phyloP scores from a whole-genome alignment of 805 yeast species.

The Candida insectalens region DNA sequence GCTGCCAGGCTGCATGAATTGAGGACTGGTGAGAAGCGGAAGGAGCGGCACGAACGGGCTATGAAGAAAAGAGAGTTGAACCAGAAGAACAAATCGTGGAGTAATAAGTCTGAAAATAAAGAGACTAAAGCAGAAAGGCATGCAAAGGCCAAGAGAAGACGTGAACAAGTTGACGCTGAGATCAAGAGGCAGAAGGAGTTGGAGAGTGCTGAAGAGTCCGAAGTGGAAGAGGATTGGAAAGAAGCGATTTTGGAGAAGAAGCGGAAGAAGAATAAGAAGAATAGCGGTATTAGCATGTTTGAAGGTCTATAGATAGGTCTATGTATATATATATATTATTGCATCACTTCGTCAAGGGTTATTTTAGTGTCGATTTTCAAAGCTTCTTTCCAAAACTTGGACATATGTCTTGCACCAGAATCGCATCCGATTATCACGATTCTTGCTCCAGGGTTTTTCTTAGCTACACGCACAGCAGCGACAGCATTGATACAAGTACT shows the following conservation, averaged over 20 bases:
- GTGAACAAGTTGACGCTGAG: constrained; percentile 57
- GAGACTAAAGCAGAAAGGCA: constrained; percentile 55
- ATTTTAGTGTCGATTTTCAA: constrained; percentile 27
- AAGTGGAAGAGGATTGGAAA: constrained; percentile 73
- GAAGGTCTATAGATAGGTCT: constrained; percentile 35
- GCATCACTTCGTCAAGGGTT: constrained; percentile 29
- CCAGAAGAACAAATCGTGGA: constrained; percentile 68
- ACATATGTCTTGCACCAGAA: constrained; percentile 80
- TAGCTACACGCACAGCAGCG: constrained; percentile 64
- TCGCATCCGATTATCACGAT: constrained; percentile 88
- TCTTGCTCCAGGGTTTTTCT: constrained; percentile 42
- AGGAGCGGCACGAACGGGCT: constrained; percentile 28
- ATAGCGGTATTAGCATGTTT: constrained; percentile 38
- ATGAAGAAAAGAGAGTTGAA: constrained; percentile 33
- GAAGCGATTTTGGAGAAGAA: constrained; percentile 61
- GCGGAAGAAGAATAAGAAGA: constrained; percentile 33
- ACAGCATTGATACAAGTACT: constrained; percentile 93
- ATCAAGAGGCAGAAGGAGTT: constrained; percentile 32
- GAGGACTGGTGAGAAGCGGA: constrained; percentile 32
- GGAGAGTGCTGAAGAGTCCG: constrained; percentile 20
- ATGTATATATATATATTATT: not conserved
- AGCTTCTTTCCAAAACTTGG: constrained; percentile 86
- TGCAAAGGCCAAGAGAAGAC: constrained; percentile 55
- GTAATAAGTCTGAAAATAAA: constrained; percentile 53
- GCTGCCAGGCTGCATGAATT: constrained; percentile 47